phyloP scores from a whole-genome alignment of 164 flowering plant genomes.

The Akebia trifoliata region DNA sequence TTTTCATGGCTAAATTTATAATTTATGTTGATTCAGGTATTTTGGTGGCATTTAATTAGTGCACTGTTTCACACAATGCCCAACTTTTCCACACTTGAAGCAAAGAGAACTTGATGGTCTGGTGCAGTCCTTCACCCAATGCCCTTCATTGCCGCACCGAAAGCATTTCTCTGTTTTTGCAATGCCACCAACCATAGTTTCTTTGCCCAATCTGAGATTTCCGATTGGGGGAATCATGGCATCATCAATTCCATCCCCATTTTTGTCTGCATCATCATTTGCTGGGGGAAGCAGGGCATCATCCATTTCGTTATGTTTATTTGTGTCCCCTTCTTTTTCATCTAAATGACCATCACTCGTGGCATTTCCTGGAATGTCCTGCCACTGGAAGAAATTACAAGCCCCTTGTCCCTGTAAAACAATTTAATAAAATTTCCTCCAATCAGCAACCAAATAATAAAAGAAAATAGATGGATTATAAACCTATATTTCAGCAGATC shows the following conservation, averaged over 20 bases:
- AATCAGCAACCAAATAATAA: background rate
- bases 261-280: background rate
- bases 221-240: background rate
- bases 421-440: background rate
- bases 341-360: background rate
- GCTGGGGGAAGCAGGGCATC: background rate
- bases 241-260: background rate
- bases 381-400: constrained; percentile 27
- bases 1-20: too few species aligned
- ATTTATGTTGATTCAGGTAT: too few species aligned
- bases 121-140: constrained; percentile 15
- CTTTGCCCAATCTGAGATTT: background rate
- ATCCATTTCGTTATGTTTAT: background rate
- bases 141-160: constrained; percentile 12
- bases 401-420: constrained; percentile 38
- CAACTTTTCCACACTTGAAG: constrained; percentile 10
- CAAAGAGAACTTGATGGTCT: background rate
- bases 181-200: background rate
- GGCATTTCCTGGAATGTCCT: constrained; percentile 10
- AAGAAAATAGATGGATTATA: background rate
- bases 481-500: background rate
- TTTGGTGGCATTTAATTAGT: background rate
- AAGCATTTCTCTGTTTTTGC: constrained; percentile 5
- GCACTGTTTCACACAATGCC: constrained; percentile 15
- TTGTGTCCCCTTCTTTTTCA: background rate